A percentile compares a stretch with the other conserved stretches of the same genome.
phyloP scores from a whole-genome alignment of 306 rosid species.

The Boehmeria nivea region DNA sequence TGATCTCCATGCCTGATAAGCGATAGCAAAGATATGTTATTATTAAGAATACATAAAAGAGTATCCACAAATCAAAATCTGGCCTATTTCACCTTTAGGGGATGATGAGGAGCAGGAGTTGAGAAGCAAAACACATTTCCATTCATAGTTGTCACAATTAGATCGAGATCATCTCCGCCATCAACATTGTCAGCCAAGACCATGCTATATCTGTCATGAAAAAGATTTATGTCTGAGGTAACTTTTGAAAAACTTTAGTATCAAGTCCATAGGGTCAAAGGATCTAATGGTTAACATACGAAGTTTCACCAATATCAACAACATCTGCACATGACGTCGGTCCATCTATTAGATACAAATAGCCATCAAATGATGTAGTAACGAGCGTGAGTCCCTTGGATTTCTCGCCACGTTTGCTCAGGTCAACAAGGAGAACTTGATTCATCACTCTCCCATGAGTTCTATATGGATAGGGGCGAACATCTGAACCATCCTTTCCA shows the following conservation, averaged over 20 bases:
- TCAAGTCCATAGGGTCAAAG: conserved; percentile 9
- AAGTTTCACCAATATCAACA: conserved; percentile 98
- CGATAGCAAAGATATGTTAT: neutral
- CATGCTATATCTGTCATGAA: conserved; percentile 86
- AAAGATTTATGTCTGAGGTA: conserved; percentile 8
- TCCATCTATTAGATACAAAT: conserved; percentile 91
- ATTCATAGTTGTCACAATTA: conserved; percentile 91
- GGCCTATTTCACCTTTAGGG: conserved; percentile 68
- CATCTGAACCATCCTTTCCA: conserved; percentile 84
- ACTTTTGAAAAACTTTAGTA: conserved; percentile 13
- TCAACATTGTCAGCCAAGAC: conserved; percentile 97
- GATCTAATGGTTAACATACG: conserved; percentile 54
- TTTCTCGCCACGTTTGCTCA: conserved; percentile 68
- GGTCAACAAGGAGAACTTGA: conserved; percentile 87
- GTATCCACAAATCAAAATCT: conserved; percentile 18
- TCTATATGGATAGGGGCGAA: conserved; percentile 77
- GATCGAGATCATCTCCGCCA: conserved; percentile 98
- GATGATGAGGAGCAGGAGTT: conserved; percentile 85
- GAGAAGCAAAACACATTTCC: conserved; percentile 98
- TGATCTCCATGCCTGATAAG: conserved; percentile 71
- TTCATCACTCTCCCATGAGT: conserved; percentile 96
- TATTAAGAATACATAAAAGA: conserved; percentile 6
- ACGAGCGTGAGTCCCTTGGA: conserved; percentile 83
- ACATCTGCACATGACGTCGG: conserved; percentile 94
- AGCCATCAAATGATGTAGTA: conserved; percentile 93